Conservation (phyloP, 805 yeast species). For the Torulaspora gathmanii region DNA sequence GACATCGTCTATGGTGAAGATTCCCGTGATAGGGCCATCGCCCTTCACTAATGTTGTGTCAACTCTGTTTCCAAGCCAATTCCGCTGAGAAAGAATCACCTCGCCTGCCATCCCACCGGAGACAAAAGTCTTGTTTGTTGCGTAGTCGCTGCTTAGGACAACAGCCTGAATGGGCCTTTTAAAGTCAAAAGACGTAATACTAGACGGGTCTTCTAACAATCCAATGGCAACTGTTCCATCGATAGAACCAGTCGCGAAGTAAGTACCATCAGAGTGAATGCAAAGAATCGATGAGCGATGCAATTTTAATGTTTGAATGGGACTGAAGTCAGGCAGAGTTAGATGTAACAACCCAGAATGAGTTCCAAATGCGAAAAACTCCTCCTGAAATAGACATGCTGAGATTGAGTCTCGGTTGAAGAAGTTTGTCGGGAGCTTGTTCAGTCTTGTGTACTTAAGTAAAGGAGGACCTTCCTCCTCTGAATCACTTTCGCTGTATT, state of each 20-base stretch:
- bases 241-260: constrained; percentile 83
- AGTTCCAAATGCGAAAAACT: constrained; percentile 74
- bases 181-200: constrained; percentile 71
- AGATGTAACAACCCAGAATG: constrained; percentile 81
- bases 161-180: constrained; percentile 87
- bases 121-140: constrained; percentile 56
- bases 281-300: constrained; percentile 81
- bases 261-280: constrained; percentile 62
- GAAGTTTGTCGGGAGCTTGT: constrained; percentile 62
- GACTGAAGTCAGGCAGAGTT: constrained; percentile 51
- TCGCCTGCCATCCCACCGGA: constrained; percentile 91
- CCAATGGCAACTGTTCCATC: constrained; percentile 92
- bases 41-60: constrained; percentile 61
- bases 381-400: constrained; percentile 54
- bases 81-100: constrained; percentile 64
- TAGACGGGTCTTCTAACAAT: constrained; percentile 54
- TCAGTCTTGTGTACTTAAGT: constrained; percentile 68
- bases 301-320: constrained; percentile 70
- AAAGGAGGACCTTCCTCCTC: constrained; percentile 56
- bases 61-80: constrained; percentile 81
- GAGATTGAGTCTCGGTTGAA: constrained; percentile 77
- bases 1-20: constrained; percentile 59
- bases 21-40: constrained; percentile 65
- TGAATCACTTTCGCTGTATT: neutral
- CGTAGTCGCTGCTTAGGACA: constrained; percentile 68